A percentile compares a stretch with the other conserved stretches of the same genome.
Evolutionary conservation across 306 rosid species (phyloP).

Genomic region (Gastrolobium bilobum): DNA sequence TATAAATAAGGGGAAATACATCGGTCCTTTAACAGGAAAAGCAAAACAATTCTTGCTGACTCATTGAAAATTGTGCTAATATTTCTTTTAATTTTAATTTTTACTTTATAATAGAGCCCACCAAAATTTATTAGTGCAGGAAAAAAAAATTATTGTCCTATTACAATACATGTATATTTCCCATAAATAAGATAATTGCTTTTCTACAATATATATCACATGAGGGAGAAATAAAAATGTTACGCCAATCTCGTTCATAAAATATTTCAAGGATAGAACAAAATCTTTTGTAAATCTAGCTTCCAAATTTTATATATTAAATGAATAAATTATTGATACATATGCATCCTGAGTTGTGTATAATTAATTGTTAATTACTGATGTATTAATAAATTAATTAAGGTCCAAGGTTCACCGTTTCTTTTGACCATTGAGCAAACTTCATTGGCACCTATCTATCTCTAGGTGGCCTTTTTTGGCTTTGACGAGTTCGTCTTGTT

Average conservation of each 20-base stretch:
- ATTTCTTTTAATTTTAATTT: too few relatives aligned
- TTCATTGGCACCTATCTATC: background rate
- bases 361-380: background rate
- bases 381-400: background rate
- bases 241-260: background rate
- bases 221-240: slow-evolving; percentile 11
- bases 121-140: too few relatives aligned
- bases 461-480: background rate
- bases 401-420: background rate
- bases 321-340: too few relatives aligned
- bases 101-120: too few relatives aligned
- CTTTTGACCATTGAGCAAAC: background rate
- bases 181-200: too few relatives aligned
- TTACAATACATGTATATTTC: too few relatives aligned
- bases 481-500: background rate
- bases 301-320: background rate
- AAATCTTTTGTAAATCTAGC: background rate
- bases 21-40: too few relatives aligned
- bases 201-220: background rate
- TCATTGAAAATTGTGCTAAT: too few relatives aligned
- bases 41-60: too few relatives aligned
- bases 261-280: background rate
- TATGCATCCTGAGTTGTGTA: background rate
- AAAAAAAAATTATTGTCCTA: too few relatives aligned
- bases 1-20: too few relatives aligned